Base-by-base conservation (phyloP, 192 early-diverging fungal genomes). In the Kappamyces sp. region DNA sequence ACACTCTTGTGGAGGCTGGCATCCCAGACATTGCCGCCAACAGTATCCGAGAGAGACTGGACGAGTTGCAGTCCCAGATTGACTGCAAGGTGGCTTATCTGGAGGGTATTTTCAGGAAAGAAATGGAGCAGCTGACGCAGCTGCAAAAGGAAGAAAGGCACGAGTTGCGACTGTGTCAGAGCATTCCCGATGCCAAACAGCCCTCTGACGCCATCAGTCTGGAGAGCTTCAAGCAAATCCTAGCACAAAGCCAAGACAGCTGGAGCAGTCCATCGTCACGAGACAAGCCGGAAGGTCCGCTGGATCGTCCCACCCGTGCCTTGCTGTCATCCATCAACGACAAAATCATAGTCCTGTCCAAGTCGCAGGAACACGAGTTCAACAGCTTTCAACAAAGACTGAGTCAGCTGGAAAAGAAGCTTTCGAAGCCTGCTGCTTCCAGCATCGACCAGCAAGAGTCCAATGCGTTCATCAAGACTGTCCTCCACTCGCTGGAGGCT, bases 241-340 rank as follows among this genome's bases (percentile, higher is more conserved):
- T n/a, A n/a, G 12, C 44, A 0, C 12, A 23, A n/a, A 12, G 44
- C 12, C 44, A 46, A 46, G 44, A 46, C 12, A 46, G 12, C 44
- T 12, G 12, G 12, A 46, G 23, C 44, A 46, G 12, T n/a, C 44
- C 0, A 46, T 46, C 44, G 23, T 23, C 23, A 23, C 23, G 23
- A 23, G 23, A 23, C 23, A 23, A 23, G 23, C 23, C 23, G 23
- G 23, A 23, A 46, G 12, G 23, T 46, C 12, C 44, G 23, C 46
- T 69, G 33, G 68, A 69, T 50, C 54, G 68, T 10, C 68, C 68
- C n/a, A 69, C 63, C 3, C 51, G 60, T 5, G 61, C 63, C 46
- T 64, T 69, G 54, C 63, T 69, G 54, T 61, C 64, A 12, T 60
- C 63, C 52, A 69, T 69, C 58, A 69, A 69, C 49, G 68, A 69